Base-by-base conservation (phyloP, 371 early-diverging fungal genomes). In the Circinella umbellata region DNA sequence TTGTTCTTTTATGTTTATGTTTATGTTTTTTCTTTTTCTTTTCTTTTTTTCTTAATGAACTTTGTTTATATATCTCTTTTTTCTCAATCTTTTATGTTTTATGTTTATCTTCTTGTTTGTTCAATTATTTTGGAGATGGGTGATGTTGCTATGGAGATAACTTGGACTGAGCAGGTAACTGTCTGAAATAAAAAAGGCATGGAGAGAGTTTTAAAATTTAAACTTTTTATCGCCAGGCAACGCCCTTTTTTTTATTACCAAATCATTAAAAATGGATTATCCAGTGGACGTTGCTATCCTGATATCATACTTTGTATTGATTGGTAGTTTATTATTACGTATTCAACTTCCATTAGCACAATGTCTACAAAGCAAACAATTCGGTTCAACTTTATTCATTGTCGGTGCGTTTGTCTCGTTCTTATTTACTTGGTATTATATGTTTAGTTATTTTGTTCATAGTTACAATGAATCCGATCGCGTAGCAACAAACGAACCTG, bases 391-490 rank as follows among this genome's bases (percentile, higher is more conserved):
- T 13, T 14, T 70, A 8, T 75, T 82, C 38, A 10, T 73, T 17
- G 38, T 60, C 2, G 61, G 80, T 3, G 66, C 80, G 3, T 4
- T 63, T 0, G 18, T 74, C 9, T 70, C 81, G 7, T 68, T 81
- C 4, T 15, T 64, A 1, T 55, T 70, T 0, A 83, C 81, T 37
- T 83, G 84, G 84, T 76, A 71, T 13, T 83, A 75, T 61, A 78
- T 83, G 80, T 67, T 79, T 34, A 69, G 70, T 20, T 83, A 76
- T 49, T 78, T 83, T 42, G 17, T 36, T 4, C 64, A 73, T 37
- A 80, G 78, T 66, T 83, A 80, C 49, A 38, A 57, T 5, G 54
- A 72, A 64, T 80, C 77, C 76, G 14, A 64, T 7, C 38, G 54
- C 3, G 68, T 4, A 9, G 34, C 17, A 17, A 20, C 61, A 4